Base-by-base conservation (phyloP, 106 monocot species). In the Alisma plantagoaquatica region DNA sequence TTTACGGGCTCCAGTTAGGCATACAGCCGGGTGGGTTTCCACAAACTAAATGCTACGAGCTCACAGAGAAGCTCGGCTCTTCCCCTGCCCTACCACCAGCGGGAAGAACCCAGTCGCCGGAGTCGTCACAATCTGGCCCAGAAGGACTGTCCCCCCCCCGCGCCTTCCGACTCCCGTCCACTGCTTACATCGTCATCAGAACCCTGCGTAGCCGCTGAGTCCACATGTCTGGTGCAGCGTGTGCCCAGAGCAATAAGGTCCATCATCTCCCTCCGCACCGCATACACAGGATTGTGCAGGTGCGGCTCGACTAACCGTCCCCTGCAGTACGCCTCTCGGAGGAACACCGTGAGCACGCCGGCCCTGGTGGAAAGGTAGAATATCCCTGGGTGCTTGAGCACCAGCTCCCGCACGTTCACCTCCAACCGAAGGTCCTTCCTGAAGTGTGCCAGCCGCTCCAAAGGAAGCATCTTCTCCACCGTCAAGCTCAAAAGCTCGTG, bases 291-390 rank as follows among this genome's bases (percentile, higher is more conserved):
- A 45, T 86, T 74, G n/a, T n/a, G n/a, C n/a, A n/a, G n/a, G n/a
- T n/a, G n/a, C 2, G 72, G 70, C 51, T 86, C 81, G 12, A 86
- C n/a, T 61, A 86, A 46, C 45, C 67, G 61, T 15, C 76, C 78
- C 70, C 68, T 82, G 7, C 51, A 41, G 57, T 78, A 92, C 11
- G 75, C 73, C 53, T 82, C 92, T 27, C 85, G 66, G 2, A 92
- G 68, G 47, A 86, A 59, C 28, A 92, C 85, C 19, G 75, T 76
- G 33, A 67, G 86, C 3, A 67, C 56, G 23, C 46, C 53, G 33
- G 70, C 78, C 65, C 78, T 85, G 1, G 81, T 86, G n/a, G 85
- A 92, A 27, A 92, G 62, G 54, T 86, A 92, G 28, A 86, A 92
- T 15, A 92, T 86, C 16, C 92, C 92, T 8, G 85, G 92, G 46